A percentile compares a stretch with the other conserved stretches of the same genome.
These are phyloP conservation scores for Nematocida ausubeli DNA, from an alignment of 371 early-diverging fungal species.

Conservation along the genomic window DNA sequence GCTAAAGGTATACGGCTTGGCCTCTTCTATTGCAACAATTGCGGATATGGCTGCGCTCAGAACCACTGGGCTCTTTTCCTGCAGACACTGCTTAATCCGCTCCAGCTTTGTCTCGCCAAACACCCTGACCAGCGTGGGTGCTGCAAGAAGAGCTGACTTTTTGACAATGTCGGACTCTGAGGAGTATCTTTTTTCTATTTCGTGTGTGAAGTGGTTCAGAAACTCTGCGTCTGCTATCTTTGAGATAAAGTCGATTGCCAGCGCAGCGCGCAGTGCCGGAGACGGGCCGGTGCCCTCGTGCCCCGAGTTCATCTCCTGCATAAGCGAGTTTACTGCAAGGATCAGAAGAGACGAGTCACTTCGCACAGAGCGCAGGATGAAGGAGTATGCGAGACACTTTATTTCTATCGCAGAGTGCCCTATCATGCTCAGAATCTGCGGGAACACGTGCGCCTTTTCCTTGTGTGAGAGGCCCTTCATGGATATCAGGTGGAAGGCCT, in stretches of 20 bases:
- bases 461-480: neutral
- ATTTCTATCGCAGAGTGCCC: slow-evolving; percentile 17
- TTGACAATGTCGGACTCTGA: slow-evolving; percentile 9
- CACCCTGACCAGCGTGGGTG: slow-evolving; percentile 17
- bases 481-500: slow-evolving; percentile 28
- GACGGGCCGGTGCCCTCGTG: neutral
- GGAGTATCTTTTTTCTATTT: slow-evolving; percentile 18
- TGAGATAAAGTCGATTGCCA: slow-evolving; percentile 50
- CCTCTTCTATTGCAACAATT: slow-evolving; percentile 27
- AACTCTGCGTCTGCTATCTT: slow-evolving; percentile 45
- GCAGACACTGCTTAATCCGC: neutral
- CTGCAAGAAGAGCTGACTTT: slow-evolving; percentile 37
- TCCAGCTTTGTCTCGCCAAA: slow-evolving; percentile 29
- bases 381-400: slow-evolving; percentile 47
- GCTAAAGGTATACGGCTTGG: slow-evolving; percentile 2
- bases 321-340: slow-evolving; percentile 48
- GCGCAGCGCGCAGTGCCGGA: neutral
- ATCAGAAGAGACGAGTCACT: slow-evolving; percentile 33
- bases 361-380: slow-evolving; percentile 5
- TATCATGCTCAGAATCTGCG: slow-evolving; percentile 32
- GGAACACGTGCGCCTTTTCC: slow-evolving; percentile 38
- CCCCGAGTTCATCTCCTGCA: slow-evolving; percentile 29
- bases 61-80: slow-evolving; percentile 1
- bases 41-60: slow-evolving; percentile 15
- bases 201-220: slow-evolving; percentile 42